Evolutionary conservation across 306 rosid species (phyloP), one percentile per base, ranked within the genome.

Genomic region (Potentilla sterilis): DNA sequence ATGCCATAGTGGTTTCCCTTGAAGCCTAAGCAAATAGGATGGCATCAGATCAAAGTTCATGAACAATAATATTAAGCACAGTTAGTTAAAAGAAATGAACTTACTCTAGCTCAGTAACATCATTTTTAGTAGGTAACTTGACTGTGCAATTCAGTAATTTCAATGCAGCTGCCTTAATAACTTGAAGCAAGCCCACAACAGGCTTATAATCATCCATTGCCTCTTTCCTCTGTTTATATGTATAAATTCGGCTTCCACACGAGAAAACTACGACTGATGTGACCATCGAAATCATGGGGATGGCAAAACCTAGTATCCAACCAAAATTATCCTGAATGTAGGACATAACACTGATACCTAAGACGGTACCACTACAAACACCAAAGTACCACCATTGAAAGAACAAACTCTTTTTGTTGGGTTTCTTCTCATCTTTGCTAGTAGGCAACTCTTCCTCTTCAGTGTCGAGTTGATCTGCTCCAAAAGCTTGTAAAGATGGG

Each of bases 321-420:
- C 99, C 97, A 55, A 86, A 86, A 9, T 89, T 92, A 34, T 95
- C 99, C 81, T 95, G 99, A 58, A 95, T 88, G 80, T 95, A 95
- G 52, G 97, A 95, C 99, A 90, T 92, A 55, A 92, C 72, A 3
- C 96, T 90, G 59, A 95, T 92, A 7, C 99, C 97, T 83, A 90
- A 67, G 21, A 95, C 82, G 80, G 96, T 87, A 69, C 99, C 99
- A 74, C 82, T 81, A 51, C 99, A 95, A 24, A 95, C 79, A 3
- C 97, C 99, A 73, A 95, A 89, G 78, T 95, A 95, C 99, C 97
- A 92, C 87, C 93, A 90, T 13, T 88, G 92, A 67, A 92, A 95
- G 83, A 92, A 95, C 22, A 73, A 7, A 0, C 91, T 86, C 73
- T 89, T 95, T 42, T 52, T 85, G 8, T 83, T 85, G 12, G 83